These are phyloP conservation scores for Candolleomyces eurysporus DNA, from an alignment of 768 basidiomycete genomes.

Conservation along the genomic window DNA sequence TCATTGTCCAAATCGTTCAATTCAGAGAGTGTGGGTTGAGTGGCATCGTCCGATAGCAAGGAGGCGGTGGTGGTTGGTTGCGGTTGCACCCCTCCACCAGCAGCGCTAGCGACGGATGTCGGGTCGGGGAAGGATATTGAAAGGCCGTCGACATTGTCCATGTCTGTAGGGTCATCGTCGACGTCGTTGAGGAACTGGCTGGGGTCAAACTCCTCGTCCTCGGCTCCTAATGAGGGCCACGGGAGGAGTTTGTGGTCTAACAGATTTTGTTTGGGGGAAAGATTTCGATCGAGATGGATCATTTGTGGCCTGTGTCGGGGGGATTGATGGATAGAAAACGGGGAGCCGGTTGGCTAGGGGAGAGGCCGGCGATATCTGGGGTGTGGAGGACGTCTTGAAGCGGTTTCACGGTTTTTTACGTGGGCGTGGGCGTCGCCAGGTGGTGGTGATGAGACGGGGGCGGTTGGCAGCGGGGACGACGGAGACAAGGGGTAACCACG, in stretches of 20 bases:
- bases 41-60: background rate
- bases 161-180: background rate
- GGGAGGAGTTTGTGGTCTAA: conserved; percentile 10
- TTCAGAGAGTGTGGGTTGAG: background rate
- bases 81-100: background rate
- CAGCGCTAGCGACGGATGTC: background rate
- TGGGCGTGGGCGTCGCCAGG: background rate
- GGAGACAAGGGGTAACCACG: background rate
- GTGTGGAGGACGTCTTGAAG: too few species aligned
- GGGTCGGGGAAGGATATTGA: background rate
- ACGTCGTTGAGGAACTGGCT: conserved; percentile 7
- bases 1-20: background rate
- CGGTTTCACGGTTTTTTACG: too few species aligned
- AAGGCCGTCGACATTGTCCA: background rate
- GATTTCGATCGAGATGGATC: conserved; percentile 10
- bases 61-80: background rate
- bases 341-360: too few species aligned
- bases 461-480: background rate
- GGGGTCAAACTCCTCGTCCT: conserved; percentile 10
- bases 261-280: conserved; percentile 6
- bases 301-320: background rate
- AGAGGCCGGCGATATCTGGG: too few species aligned
- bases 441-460: background rate
- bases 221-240: conserved; percentile 9
- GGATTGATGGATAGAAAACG: background rate